These are phyloP conservation scores for Hygrocybe coccinea DNA, from an alignment of 768 basidiomycete genomes.

Conservation along the genomic window DNA sequence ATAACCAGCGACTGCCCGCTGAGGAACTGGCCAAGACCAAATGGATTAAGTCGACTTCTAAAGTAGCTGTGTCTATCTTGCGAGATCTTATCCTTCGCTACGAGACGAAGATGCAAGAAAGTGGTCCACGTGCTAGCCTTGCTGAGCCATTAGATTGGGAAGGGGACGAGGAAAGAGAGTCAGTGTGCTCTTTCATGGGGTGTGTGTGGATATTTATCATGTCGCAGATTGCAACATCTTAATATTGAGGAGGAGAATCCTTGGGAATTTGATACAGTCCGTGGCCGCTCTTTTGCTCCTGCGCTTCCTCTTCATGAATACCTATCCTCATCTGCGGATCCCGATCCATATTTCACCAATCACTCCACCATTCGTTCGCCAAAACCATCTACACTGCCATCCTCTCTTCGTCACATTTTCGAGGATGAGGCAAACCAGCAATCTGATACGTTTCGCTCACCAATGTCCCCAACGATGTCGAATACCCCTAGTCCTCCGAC, in stretches of 20 bases:
- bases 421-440: slow-evolving; percentile 46
- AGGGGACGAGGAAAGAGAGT: slow-evolving; percentile 58
- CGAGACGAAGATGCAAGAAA: slow-evolving; percentile 46
- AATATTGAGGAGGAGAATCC: slow-evolving; percentile 36
- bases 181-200: slow-evolving; percentile 14
- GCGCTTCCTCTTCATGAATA: slow-evolving; percentile 23
- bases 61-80: slow-evolving; percentile 59
- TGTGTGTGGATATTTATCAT: not conserved
- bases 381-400: slow-evolving; percentile 54
- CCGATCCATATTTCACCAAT: slow-evolving; percentile 22
- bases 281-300: slow-evolving; percentile 35
- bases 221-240: slow-evolving; percentile 14
- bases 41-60: slow-evolving; percentile 81
- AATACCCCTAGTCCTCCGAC: slow-evolving; percentile 22
- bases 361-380: slow-evolving; percentile 50
- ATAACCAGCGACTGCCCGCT: slow-evolving; percentile 69
- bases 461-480: slow-evolving; percentile 30
- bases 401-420: slow-evolving; percentile 76
- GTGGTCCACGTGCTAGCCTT: slow-evolving; percentile 73
- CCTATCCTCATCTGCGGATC: slow-evolving; percentile 7
- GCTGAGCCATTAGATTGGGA: slow-evolving; percentile 71
- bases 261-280: slow-evolving; percentile 78
- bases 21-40: slow-evolving; percentile 84
- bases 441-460: slow-evolving; percentile 41
- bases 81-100: slow-evolving; percentile 75